Evolutionary conservation across 495 filamentous ascomycete genomes (phyloP), one percentile per base, ranked within the genome.

Genomic region (Daldinia grandis): DNA sequence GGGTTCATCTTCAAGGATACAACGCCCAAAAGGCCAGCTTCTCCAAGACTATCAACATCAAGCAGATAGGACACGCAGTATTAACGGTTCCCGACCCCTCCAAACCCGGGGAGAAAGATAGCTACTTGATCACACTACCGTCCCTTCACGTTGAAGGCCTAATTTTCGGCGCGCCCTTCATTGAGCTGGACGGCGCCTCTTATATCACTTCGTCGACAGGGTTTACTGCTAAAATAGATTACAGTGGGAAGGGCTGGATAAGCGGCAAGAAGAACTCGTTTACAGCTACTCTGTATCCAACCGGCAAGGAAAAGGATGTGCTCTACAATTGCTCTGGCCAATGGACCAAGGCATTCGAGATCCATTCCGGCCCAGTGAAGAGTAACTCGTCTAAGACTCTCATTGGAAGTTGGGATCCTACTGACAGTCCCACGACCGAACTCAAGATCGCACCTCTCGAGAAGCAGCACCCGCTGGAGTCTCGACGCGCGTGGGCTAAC

Each of bases 11-110:
- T 3, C 89, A 97, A 85, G 95, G 96, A 62, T 97, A 98, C 82
- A 97, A 98, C 72, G 96, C 92, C n/a, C 96, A 98, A 75, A 98
- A 97, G 78, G 95, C 94, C 6, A 93, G 91, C 24, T 97, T 98
- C 78, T 91, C 91, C 31, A 90, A 91, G 55, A 96, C 95, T 10
- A 98, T 99, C 79, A 89, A 95, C 71, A 90, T 99, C 76, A 96
- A 95, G 81, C 95, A 98, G 83, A 91, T 98, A 78, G 95, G 95
- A 60, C 95, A 98, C 74, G 94, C 95, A n/a, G 81, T 96, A 19
- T 87, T 94, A 56, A 89, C 91, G 28, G 79, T 97, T 60, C 91
- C 92, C 53, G 80, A 80, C 28, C 81, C 85, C 25, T 80, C 80
- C 30, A 81, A 83, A 57, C 58, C 72, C 0, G 84, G 58, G 24